Conservation (phyloP, 768 basidiomycete species). For the Rhodotorula graminis region DNA sequence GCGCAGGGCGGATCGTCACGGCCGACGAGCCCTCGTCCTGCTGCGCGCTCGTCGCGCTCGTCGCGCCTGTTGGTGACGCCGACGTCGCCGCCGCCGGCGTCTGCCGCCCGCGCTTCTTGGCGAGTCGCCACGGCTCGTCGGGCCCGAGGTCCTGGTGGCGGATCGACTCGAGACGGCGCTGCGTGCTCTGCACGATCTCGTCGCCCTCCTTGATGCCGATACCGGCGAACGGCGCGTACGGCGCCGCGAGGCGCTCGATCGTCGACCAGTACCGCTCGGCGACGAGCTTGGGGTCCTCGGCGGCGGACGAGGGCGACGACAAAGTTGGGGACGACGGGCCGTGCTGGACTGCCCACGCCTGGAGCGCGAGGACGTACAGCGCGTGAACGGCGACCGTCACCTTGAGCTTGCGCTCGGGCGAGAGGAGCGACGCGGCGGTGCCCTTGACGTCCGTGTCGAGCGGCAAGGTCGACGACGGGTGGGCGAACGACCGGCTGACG, state of each 20-base stretch:
- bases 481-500: slow-evolving; percentile 27
- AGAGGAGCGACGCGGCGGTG: background rate
- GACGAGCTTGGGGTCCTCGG: background rate
- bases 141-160: background rate
- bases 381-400: slow-evolving; percentile 27
- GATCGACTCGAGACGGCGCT: slow-evolving; percentile 10
- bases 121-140: slow-evolving; percentile 20
- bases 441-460: too few relatives aligned
- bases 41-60: background rate
- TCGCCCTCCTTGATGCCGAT: slow-evolving; percentile 34
- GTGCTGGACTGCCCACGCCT: background rate
- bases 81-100: background rate
- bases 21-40: background rate
- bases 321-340: background rate
- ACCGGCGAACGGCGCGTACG: background rate
- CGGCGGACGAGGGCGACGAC: background rate
- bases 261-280: slow-evolving; percentile 14
- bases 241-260: slow-evolving; percentile 9
- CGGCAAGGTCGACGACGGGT: slow-evolving; percentile 7
- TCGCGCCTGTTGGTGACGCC: too few relatives aligned
- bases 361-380: slow-evolving; percentile 31
- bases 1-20: background rate
- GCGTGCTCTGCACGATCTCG: slow-evolving; percentile 24
- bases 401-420: background rate
- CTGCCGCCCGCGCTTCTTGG: background rate